A percentile compares a stretch with the other conserved stretches of the same genome.
These are phyloP conservation scores for Calocera cornea DNA, from an alignment of 768 basidiomycete genomes.

Conservation along the genomic window DNA sequence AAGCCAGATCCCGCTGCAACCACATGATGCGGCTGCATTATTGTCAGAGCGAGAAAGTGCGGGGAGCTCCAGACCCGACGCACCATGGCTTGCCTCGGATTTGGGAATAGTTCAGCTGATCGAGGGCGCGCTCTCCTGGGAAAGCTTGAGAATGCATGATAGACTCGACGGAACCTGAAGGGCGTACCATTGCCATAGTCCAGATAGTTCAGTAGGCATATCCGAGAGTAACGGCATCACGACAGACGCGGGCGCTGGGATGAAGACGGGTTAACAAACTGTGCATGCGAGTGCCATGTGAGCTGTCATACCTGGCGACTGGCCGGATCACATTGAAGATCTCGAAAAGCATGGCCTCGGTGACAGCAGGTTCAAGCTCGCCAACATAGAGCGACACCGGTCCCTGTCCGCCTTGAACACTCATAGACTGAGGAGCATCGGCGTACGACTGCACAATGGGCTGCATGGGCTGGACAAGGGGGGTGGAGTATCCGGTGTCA, in stretches of 20 bases:
- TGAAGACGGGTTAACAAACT: neutral
- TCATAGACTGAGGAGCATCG: neutral
- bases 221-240: constrained; percentile 98
- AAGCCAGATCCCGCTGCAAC: constrained; percentile 98
- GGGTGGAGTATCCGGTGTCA: neutral
- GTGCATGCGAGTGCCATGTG: too few species aligned
- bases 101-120: constrained; percentile 97
- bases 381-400: constrained; percentile 83
- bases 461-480: neutral
- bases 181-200: constrained; percentile 78
- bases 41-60: constrained; percentile 10
- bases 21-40: constrained; percentile 90
- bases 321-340: constrained; percentile 99
- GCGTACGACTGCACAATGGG: neutral
- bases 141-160: neutral
- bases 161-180: neutral
- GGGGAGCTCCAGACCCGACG: constrained; percentile 13
- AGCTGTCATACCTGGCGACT: constrained; percentile 88
- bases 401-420: constrained; percentile 13
- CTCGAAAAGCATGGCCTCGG: constrained; percentile 99
- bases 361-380: constrained; percentile 94
- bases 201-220: constrained; percentile 99
- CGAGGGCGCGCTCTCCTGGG: constrained; percentile 88
- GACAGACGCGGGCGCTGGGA: constrained; percentile 90
- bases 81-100: constrained; percentile 97